These are phyloP conservation scores for Aspergillus incahuasiensis DNA, from an alignment of 495 filamentous ascomycete genomes.

Conservation along the genomic window DNA sequence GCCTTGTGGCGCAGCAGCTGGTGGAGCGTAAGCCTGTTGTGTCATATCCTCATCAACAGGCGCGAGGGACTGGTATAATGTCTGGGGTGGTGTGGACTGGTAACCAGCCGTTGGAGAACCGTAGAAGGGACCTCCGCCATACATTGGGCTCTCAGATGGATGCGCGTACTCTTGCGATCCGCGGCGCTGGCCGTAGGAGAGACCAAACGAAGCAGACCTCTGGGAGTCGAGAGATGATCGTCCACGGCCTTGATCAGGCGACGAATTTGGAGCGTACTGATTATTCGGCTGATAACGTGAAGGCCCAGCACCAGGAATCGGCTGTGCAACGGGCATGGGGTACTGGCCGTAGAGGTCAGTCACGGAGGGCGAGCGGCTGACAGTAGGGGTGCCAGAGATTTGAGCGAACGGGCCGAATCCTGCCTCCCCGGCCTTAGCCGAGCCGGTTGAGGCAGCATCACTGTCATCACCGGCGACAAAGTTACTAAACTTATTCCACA, in stretches of 20 bases:
- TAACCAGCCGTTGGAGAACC: conserved; percentile 39
- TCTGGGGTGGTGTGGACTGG: conserved; percentile 46
- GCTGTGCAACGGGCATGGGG: conserved; percentile 31
- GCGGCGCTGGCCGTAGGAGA: conserved; percentile 32
- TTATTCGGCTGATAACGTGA: conserved; percentile 63
- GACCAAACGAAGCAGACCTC: conserved; percentile 32
- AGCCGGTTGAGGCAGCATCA: conserved; percentile 54
- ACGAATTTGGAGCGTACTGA: conserved; percentile 45
- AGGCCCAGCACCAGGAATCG: conserved; percentile 36
- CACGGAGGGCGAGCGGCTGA: conserved; percentile 75
- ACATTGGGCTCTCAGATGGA: conserved; percentile 31
- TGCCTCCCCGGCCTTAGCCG: conserved; percentile 49
- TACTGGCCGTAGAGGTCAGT: conserved; percentile 71
- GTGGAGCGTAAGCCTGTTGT: conserved; percentile 25
- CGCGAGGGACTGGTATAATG: conserved; percentile 45
- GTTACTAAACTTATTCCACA: conserved; percentile 88
- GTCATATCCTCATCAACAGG: conserved; percentile 41
- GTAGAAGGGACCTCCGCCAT: conserved; percentile 27
- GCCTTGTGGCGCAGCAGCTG: conserved; percentile 15
- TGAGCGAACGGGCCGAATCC: conserved; percentile 77
- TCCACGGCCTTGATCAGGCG: conserved; percentile 44
- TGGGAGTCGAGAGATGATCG: conserved; percentile 47
- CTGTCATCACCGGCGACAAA: conserved; percentile 92
- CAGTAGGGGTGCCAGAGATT: conserved; percentile 71
- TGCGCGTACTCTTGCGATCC: conserved; percentile 38